Base-by-base conservation (phyloP, 495 filamentous ascomycete species). In the Penicillium desertorum region DNA sequence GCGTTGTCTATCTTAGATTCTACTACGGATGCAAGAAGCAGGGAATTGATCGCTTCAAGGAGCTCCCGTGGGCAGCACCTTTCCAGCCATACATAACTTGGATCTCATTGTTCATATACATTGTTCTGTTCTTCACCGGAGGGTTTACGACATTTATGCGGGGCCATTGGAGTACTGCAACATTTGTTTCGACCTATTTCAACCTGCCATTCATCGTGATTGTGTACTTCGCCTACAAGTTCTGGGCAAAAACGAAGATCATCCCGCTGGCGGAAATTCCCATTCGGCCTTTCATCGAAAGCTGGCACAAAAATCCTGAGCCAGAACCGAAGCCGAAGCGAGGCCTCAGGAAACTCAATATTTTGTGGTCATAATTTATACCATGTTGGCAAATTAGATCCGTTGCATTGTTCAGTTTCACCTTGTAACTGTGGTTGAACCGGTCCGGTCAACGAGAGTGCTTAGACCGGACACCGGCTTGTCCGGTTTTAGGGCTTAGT, bases 181-280 rank as follows among this genome's bases (percentile, higher is more conserved):
- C 59, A 0, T 74, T 74, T 25, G 57, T 74, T 17, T 64, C 66
- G 1, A 65, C 57, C 0, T 74, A 73, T 43, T 57, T 73, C 52
- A 80, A 86, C 47, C 74, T 87, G 34, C 82, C 82, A 0, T 70
- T 86, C 19, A 78, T 85, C 16, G 32, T 81, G 0, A 59, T 67
- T 2, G 75, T 84, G 6, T 85, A 81, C 51, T 61, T 81, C 32
- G 74, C 69, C 8, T 87, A 77, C 72, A 86, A 87, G 54, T 61
- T 76, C n/a, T 63, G 66, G 45, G 80, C 74, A 58, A 83, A 76
- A 62, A 85, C 82, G 0, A 80, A 75, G 61, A 70, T 86, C 27
- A 65, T 80, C 32, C 70, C 77, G 0, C 69, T 84, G 44, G 73
- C 75, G 52, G 72, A 79, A 17, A 80, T 86, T 12, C 67, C 67